These are phyloP conservation scores for Kodamaea suecica DNA, from an alignment of 1,139 yeast genomes.

Conservation along the genomic window DNA sequence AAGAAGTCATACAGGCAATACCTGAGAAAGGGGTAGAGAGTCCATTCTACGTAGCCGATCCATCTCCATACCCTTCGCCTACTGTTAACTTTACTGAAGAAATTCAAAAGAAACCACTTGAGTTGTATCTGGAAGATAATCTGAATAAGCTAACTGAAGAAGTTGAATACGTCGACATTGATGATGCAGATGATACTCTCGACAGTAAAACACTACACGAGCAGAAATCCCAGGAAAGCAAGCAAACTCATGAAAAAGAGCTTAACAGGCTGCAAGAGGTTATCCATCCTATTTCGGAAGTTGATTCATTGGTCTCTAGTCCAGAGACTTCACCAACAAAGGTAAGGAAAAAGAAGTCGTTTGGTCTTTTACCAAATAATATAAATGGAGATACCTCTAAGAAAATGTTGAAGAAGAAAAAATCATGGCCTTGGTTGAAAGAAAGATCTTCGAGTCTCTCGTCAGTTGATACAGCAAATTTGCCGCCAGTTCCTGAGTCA, in stretches of 20 bases:
- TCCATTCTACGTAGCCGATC: slow-evolving; percentile 1
- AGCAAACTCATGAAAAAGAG: neutral
- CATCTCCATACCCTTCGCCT: slow-evolving; percentile 9
- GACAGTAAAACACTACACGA: slow-evolving; percentile 4
- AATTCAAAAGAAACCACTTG: slow-evolving; percentile 4
- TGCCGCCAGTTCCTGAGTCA: slow-evolving; percentile 22
- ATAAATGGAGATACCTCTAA: slow-evolving; percentile 9
- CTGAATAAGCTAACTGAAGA: slow-evolving; percentile 3
- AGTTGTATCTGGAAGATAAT: slow-evolving; percentile 4
- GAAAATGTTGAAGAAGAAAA: slow-evolving; percentile 32
- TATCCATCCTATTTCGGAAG: slow-evolving; percentile 7
- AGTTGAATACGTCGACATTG: slow-evolving; percentile 7
- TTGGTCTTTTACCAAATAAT: slow-evolving; percentile 21
- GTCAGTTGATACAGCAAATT: slow-evolving; percentile 21
- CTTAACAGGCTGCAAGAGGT: neutral
- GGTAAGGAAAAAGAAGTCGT: slow-evolving; percentile 23
- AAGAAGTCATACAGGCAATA: neutral
- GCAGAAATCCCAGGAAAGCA: slow-evolving; percentile 4
- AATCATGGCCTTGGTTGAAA: slow-evolving; percentile 42
- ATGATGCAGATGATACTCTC: slow-evolving; percentile 8
- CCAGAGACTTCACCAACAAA: slow-evolving; percentile 19
- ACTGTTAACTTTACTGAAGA: slow-evolving; percentile 4
- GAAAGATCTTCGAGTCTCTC: slow-evolving; percentile 35
- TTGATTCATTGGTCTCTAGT: slow-evolving; percentile 13
- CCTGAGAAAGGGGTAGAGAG: neutral